phyloP scores from a whole-genome alignment of 345 rosid genomes.

The Punica granatum region DNA sequence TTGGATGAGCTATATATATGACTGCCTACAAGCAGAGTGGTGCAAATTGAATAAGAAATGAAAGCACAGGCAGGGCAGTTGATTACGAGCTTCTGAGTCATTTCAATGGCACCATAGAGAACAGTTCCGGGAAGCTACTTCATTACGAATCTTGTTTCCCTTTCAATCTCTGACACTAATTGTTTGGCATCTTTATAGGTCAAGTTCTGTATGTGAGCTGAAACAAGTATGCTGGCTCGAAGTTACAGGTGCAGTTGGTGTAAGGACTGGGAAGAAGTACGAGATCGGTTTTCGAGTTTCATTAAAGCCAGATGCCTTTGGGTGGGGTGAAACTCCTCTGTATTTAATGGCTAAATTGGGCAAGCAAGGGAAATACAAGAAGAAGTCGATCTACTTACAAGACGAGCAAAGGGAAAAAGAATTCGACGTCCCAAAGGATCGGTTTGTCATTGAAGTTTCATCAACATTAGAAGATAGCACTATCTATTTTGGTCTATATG shows the following conservation, averaged over 20 bases:
- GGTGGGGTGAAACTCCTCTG: conserved; percentile 42
- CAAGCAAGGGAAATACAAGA: conserved; percentile 27
- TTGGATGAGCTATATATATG: no score
- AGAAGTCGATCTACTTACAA: conserved; percentile 12
- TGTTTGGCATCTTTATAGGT: no score
- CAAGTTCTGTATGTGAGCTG: conserved; percentile 18
- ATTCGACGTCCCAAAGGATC: conserved; percentile 10
- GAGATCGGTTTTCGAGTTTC: conserved; percentile 29
- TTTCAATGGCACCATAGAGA: no score
- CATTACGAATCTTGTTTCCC: no score
- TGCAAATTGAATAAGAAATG: no score
- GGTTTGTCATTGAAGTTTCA: conserved; percentile 2
- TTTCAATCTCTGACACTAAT: no score
- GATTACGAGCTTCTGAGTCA: no score
- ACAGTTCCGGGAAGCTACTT: no score
- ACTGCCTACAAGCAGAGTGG: no score
- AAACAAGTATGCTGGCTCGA: conserved; percentile 53
- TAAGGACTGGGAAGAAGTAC: conserved; percentile 14
- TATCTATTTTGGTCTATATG: conserved; percentile 61
- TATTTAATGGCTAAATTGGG: conserved; percentile 54
- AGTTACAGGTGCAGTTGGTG: conserved; percentile 21
- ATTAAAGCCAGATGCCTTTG: conserved; percentile 31
- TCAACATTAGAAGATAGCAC: neutral
- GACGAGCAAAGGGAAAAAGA: conserved; percentile 12
- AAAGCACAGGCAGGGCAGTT: no score